Conservation (phyloP, 148 eudicot genomes). For the Spergularia marina region DNA sequence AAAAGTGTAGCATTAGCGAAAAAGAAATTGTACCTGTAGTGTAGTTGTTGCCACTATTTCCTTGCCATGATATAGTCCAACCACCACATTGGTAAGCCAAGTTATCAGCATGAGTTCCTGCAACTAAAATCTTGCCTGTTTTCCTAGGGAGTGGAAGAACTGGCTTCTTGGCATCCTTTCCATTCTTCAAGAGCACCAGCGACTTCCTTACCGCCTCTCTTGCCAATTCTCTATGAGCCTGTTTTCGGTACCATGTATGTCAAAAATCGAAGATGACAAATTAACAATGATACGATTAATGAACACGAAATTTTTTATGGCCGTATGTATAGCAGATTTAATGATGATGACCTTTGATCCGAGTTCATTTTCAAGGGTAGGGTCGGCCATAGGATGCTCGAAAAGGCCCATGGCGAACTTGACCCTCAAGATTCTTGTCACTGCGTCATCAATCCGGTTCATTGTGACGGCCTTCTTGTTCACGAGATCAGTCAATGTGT, state of each 20-base stretch:
- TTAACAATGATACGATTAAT: too few species aligned
- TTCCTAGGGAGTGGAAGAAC: conserved; percentile 55
- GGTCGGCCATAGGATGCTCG: conserved; percentile 42
- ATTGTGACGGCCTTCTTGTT: conserved; percentile 38
- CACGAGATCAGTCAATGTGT: conserved; percentile 35
- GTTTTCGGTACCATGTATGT: conserved; percentile 10
- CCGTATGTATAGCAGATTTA: not conserved
- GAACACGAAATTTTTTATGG: not conserved
- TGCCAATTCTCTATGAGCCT: conserved; percentile 56
- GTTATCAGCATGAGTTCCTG: conserved; percentile 56
- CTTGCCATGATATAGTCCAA: conserved; percentile 64
- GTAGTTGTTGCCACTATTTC: conserved; percentile 42
- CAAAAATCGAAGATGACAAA: not conserved
- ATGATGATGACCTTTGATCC: conserved; percentile 34
- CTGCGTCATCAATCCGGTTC: conserved; percentile 57
- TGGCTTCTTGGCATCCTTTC: conserved; percentile 31
- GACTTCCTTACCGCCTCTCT: conserved; percentile 61
- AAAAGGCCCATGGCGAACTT: conserved; percentile 56
- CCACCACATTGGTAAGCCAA: conserved; percentile 65
- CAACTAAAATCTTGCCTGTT: conserved; percentile 51
- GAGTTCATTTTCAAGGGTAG: conserved; percentile 36
- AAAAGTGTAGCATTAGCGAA: not conserved
- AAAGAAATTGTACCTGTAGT: conserved; percentile 17
- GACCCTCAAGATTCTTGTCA: conserved; percentile 46
- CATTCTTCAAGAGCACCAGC: conserved; percentile 54